Percentiles rank a stretch among this genome's conserved stretches.
Conservation (phyloP, 148 eudicot species). For the Pharnaceum exiguum region DNA sequence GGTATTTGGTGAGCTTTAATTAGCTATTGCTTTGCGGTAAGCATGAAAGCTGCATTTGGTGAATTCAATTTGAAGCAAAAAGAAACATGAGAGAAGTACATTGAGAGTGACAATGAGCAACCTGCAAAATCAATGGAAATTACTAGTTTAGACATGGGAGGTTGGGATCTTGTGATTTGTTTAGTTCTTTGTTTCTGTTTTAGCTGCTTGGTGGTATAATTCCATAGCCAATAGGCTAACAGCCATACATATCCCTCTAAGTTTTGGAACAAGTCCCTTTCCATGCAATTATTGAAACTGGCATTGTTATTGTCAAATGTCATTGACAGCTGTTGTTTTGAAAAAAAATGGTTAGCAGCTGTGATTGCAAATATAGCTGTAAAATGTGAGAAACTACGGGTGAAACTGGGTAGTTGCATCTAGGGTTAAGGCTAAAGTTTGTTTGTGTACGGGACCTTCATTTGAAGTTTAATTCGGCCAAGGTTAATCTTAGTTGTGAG, state of each 20-base stretch:
- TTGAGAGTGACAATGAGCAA: conserved; percentile 16
- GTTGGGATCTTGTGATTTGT: neutral
- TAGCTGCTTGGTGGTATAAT: conserved; percentile 17
- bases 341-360: neutral
- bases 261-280: conserved; percentile 11
- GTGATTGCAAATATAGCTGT: no score
- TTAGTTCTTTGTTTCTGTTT: conserved; percentile 12
- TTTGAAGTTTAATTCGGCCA: no score
- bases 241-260: conserved; percentile 12
- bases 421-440: no score
- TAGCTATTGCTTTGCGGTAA: neutral
- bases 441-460: no score
- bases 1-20: conserved; percentile 12
- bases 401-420: no score
- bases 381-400: no score
- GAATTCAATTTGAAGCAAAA: neutral
- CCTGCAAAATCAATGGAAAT: neutral
- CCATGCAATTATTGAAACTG: neutral
- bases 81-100: conserved; percentile 11
- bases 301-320: conserved; percentile 5
- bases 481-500: no score
- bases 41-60: neutral
- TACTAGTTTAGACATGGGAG: conserved; percentile 7
- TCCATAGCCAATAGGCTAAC: conserved; percentile 11
- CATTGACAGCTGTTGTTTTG: conserved; percentile 19